Base-by-base conservation (phyloP, 345 rosid species). In the Boechera retrofracta region DNA sequence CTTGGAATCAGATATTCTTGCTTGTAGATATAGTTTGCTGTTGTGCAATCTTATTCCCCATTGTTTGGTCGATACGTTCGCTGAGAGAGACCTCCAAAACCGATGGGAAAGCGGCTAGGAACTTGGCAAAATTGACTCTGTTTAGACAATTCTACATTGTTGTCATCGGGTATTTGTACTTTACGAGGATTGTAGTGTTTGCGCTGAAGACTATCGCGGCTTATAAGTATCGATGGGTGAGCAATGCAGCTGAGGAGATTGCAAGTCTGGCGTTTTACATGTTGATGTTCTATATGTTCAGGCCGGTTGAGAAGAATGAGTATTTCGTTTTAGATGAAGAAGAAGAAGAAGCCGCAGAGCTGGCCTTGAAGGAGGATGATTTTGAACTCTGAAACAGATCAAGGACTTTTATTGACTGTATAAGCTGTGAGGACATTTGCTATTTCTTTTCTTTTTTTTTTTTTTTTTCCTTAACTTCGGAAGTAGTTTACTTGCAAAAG, bases 51-150 rank as follows among this genome's bases (percentile, higher is more conserved):
- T 87, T 95, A 12, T 95, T 95, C 85, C 99, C 98, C 0, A 95
- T 95, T 13, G 94, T 95, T 1, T 92, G 98, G 99, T 92, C 99
- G 0, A 92, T 95, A 13, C 82, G 99, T 28, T 87, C 96, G 0
- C 53, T 95, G 74, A 89, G 88, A 48, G 98, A 92, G 83, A 92
- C 94, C 0, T 92, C 98, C 1, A 95, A 95, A 81, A 90, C 97
- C 0, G 98, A 92, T 55, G 99, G 98, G 58, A 92, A 94, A 79
- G 98, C 98, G 0, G 99, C 98, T 0, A 88, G 92, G 84, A 95
- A 95, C 82, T 82, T 89, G 79, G 97, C 96, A 0, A 95, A 92
- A 67, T 70, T 95, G 83, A 89, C 90, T 62, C 73, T 92, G 63
- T 92, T 95, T 79, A 89, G 94, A 79, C 96, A 91, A 74, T 95